Evolutionary conservation across 202 grass and related monocot species (phyloP).

Genomic region (Miscanthus sacchariflorus): DNA sequence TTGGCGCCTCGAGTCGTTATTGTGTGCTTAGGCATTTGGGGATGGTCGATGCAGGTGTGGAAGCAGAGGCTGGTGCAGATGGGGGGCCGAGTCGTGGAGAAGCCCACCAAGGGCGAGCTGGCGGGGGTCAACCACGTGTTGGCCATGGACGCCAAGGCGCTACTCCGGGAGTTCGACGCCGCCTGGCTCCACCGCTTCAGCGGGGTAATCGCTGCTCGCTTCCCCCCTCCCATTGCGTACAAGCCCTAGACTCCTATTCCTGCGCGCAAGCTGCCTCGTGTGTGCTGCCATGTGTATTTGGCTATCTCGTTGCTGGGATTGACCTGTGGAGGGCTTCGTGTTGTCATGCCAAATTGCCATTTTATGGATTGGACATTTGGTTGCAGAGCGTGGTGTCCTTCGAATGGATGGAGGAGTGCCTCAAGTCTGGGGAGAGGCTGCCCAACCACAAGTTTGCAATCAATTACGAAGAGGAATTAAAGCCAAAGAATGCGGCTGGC

Average conservation of each 20-base stretch:
- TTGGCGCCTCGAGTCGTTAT: background rate
- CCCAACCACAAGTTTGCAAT: conserved; percentile 62
- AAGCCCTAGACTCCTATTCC: background rate
- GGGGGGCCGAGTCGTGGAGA: conserved; percentile 65
- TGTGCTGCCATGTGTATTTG: conserved; percentile 18
- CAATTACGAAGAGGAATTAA: conserved; percentile 59
- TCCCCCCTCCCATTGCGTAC: background rate
- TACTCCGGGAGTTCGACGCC: conserved; percentile 63
- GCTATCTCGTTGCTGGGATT: background rate
- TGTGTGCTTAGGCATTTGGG: conserved; percentile 16
- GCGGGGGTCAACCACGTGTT: conserved; percentile 69
- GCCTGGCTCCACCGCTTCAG: conserved; percentile 64
- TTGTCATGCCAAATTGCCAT: background rate
- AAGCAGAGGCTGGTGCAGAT: conserved; percentile 87
- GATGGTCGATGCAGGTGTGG: conserved; percentile 66
- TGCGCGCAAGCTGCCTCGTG: background rate
- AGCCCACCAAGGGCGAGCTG: conserved; percentile 46
- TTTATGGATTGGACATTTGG: background rate
- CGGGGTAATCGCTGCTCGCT: conserved; percentile 51
- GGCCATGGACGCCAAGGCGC: conserved; percentile 60
- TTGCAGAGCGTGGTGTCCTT: conserved; percentile 65
- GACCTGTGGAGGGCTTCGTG: background rate
- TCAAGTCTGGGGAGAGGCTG: conserved; percentile 70
- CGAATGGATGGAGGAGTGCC: conserved; percentile 84
- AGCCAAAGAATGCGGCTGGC: conserved; percentile 33